Evolutionary conservation across 78 protist genomes (phyloP).

Genomic region (Dictyostelium intermedium): DNA sequence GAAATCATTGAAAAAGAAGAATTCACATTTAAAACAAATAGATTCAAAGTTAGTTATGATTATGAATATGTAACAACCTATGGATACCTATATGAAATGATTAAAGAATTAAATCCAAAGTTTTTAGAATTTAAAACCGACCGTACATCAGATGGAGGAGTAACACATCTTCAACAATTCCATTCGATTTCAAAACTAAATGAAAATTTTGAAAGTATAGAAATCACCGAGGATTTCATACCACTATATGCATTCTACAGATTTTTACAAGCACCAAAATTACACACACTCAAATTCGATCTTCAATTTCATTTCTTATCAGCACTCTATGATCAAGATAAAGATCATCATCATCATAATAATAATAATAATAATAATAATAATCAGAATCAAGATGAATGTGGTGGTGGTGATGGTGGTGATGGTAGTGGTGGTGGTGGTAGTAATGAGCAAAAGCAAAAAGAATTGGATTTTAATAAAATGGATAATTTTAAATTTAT

Average conservation of each 20-base stretch:
- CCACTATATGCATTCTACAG: slow-evolving; percentile 1
- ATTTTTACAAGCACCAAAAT: not conserved
- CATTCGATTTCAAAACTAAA: slow-evolving; percentile 25
- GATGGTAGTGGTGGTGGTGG: not conserved
- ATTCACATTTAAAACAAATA: not conserved
- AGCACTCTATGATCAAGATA: not conserved
- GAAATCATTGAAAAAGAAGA: not conserved
- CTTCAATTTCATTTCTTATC: slow-evolving; percentile 8
- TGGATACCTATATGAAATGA: not conserved
- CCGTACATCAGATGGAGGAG: not conserved
- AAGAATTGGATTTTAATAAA: not conserved
- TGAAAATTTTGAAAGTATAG: not conserved
- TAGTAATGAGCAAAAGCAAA: no score
- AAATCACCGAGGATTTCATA: not conserved
- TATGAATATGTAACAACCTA: not conserved
- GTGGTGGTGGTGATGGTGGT: no score
- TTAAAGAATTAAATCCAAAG: not conserved
- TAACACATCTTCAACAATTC: not conserved
- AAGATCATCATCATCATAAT: no score
- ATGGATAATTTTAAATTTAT: not conserved
- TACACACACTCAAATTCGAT: not conserved
- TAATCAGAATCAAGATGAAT: no score
- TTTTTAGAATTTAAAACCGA: not conserved
- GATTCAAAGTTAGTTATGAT: not conserved
- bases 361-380: no score